phyloP scores from a whole-genome alignment of 2,329 filamentous ascomycete genomes.

The Cladophialophora chaetospira region DNA sequence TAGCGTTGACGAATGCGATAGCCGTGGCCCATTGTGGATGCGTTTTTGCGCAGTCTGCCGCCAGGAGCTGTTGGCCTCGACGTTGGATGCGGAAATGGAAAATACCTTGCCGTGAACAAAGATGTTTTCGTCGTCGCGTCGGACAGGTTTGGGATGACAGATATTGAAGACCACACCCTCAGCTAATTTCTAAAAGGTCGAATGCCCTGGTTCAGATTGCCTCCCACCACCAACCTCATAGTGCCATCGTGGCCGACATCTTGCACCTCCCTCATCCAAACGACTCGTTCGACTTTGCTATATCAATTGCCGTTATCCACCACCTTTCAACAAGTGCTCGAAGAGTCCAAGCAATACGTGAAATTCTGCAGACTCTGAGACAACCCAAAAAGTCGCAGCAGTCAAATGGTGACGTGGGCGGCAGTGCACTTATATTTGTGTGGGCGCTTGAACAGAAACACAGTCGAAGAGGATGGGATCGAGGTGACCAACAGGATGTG shows the following conservation, averaged over 20 bases:
- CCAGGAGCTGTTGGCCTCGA: slow-evolving; percentile 81
- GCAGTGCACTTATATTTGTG: slow-evolving; percentile 78
- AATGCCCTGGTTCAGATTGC: slow-evolving; percentile 62
- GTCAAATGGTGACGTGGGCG: slow-evolving; percentile 48
- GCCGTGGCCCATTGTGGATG: slow-evolving; percentile 90
- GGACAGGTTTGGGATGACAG: no score
- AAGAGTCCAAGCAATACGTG: slow-evolving; percentile 70
- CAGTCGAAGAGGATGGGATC: slow-evolving; percentile 87
- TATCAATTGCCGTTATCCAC: slow-evolving; percentile 92
- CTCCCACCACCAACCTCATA: slow-evolving; percentile 60
- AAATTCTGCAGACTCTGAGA: slow-evolving; percentile 68
- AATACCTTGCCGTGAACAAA: slow-evolving; percentile 81
- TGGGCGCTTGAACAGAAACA: slow-evolving; percentile 92
- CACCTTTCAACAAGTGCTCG: slow-evolving; percentile 80
- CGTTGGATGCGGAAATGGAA: slow-evolving; percentile 94
- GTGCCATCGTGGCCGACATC: slow-evolving; percentile 77
- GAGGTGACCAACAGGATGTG: slow-evolving; percentile 80
- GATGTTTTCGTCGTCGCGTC: slow-evolving; percentile 78
- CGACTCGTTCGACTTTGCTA: slow-evolving; percentile 75
- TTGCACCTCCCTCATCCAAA: slow-evolving; percentile 77
- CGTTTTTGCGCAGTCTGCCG: slow-evolving; percentile 68
- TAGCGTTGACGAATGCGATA: slow-evolving; percentile 38
- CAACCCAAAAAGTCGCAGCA: slow-evolving; percentile 22
- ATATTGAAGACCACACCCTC: no score
- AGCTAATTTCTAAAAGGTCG: slow-evolving; percentile 57